Percentiles rank a stretch among this genome's conserved stretches.
Evolutionary conservation across 345 rosid species (phyloP).

Genomic region (Raphanus sativus): DNA sequence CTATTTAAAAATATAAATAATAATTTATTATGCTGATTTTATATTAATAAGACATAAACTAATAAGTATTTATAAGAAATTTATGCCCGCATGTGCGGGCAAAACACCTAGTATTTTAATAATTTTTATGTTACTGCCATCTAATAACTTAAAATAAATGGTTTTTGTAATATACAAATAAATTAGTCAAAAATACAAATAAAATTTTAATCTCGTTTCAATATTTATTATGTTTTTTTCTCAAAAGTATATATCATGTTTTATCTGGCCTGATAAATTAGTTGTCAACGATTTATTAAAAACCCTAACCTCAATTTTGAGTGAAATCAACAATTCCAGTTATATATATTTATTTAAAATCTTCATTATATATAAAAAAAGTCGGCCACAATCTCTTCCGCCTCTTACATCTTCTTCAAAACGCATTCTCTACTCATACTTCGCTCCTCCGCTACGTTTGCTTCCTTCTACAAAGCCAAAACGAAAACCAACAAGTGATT

Average conservation of each 20-base stretch:
- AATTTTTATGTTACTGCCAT: not conserved
- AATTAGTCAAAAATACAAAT: not conserved
- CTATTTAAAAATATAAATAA: no score
- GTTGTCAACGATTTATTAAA: not conserved
- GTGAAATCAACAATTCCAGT: slow-evolving; percentile 6
- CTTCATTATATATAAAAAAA: slow-evolving; percentile 4
- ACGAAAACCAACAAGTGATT: not conserved
- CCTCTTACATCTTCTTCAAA: slow-evolving; percentile 21
- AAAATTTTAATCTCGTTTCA: not conserved
- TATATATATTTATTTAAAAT: not conserved
- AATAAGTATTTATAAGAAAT: no score
- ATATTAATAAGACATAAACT: no score
- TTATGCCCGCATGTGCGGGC: no score
- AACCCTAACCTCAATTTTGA: not conserved
- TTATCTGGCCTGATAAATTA: not conserved
- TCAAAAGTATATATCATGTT: not conserved
- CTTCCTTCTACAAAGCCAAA: slow-evolving; percentile 13
- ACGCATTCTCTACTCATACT: not conserved
- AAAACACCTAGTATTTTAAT: no score
- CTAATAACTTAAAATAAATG: not conserved
- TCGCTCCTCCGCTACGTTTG: slow-evolving; percentile 26
- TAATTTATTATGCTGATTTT: no score
- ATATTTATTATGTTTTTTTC: not conserved
- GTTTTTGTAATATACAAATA: not conserved
- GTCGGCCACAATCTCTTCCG: slow-evolving; percentile 23